Base-by-base conservation (phyloP, 306 rosid species). In the Sesbania bispinosa region DNA sequence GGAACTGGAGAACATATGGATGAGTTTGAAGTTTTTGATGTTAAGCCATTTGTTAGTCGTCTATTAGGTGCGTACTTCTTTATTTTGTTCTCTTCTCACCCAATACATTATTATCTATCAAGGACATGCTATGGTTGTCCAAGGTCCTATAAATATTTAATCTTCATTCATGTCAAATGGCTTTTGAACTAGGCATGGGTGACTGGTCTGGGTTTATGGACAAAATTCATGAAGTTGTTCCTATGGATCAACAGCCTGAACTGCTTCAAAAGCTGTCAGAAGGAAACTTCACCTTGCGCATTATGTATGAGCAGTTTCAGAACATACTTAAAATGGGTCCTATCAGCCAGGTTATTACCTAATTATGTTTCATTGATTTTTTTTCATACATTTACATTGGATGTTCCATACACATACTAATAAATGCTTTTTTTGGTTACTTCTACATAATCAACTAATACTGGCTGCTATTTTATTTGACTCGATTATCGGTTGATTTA, bases 1-100 rank as follows among this genome's bases (percentile, higher is more conserved):
- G 92, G 92, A 76, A 89, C 92, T 11, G 97, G 94, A 84, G 96
- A 89, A 63, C 90, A 89, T 61, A 89, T 87, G 90, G 96, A 89
- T 68, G 92, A 92, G 84, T 89, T 92, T 78, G 96, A 92, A 89
- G 85, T 83, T 62, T 92, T 92, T 55, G 90, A 87, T 85, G 93
- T 89, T 61, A 87, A 92, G 38, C 90, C 96, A 10, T 92, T 92
- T 83, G 96, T 92, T 80, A 87, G 96, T 79, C 96, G 96, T 60
- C 92, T 87, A 15, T 67, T 89, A 79, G 96, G 96, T 85, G 23
- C 61, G 85, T 50, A 38, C 20, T 32, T 66, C 30, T 39, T 18
- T 11, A 14, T 51, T 54, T 63, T 24, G n/a, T 10, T 33, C 55
- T 33, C 13, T 14, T 26, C 27, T 38, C 42, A 24, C 13, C n/a